These are phyloP conservation scores for Talaromyces piceae DNA, from an alignment of 2,329 filamentous ascomycete genomes.

Conservation along the genomic window DNA sequence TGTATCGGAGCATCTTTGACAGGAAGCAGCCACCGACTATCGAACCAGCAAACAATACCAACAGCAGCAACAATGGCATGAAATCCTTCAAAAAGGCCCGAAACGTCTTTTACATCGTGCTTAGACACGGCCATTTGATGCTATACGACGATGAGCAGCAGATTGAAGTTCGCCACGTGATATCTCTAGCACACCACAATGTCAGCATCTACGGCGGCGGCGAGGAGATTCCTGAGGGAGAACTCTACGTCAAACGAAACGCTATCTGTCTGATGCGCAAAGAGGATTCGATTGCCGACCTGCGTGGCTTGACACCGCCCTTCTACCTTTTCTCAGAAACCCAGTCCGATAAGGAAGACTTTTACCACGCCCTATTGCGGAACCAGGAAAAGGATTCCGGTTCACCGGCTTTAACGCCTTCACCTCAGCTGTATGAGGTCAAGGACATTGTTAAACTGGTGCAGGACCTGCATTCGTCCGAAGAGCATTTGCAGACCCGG, in stretches of 20 bases:
- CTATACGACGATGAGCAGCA: constrained; percentile 94
- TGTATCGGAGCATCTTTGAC: constrained; percentile 95
- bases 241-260: constrained; percentile 92
- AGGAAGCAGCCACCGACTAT: constrained; percentile 56
- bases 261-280: constrained; percentile 73
- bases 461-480: constrained; percentile 81
- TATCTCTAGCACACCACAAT: constrained; percentile 77
- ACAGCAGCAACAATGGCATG: constrained; percentile 35
- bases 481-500: constrained; percentile 80
- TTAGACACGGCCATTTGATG: constrained; percentile 92
- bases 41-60: constrained; percentile 40
- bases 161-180: constrained; percentile 90
- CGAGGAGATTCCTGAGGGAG: constrained; percentile 73
- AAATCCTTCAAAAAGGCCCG: constrained; percentile 55
- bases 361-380: constrained; percentile 85
- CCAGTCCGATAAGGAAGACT: constrained; percentile 94
- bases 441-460: constrained; percentile 84
- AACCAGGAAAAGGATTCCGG: constrained; percentile 67
- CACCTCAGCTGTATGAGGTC: constrained; percentile 69
- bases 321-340: constrained; percentile 95
- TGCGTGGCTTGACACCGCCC: constrained; percentile 60
- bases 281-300: constrained; percentile 44
- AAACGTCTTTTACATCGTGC: constrained; percentile 88
- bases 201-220: constrained; percentile 79
- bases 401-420: constrained; percentile 52